Evolutionary conservation across 257 asterid species (phyloP), one percentile per base, ranked within the genome.

Genomic region (Solanum clarkiae): DNA sequence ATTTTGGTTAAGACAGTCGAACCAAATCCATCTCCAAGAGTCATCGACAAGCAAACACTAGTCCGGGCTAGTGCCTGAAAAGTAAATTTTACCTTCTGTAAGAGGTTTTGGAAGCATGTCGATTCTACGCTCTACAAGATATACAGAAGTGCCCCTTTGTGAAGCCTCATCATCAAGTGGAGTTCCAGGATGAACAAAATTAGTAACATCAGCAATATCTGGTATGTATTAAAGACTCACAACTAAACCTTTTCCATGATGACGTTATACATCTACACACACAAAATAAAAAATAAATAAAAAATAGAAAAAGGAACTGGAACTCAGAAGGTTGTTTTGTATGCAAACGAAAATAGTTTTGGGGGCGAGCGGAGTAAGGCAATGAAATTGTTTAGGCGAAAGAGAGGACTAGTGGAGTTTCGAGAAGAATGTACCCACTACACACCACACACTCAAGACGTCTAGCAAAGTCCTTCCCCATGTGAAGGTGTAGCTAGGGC

Each of bases 31-130:
- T 51, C 10, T 77, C 47, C 22, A 20, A 77, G 40, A 77, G 63
- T 10, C 15, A 77, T 77, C 51, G 63, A 9, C 45, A 51, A 77
- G 63, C 24, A 51, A 24, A 51, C 24, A 18, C 65, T 51, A 85
- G 26, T 49, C 62, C 44, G 17, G 26, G 68, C 55, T 29, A 65
- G 85, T 70, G 57, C 53, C 26, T 29, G n/a, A 55, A 79, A 60
- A n/a, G 68, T 15, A 80, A 24, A 69, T 1, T 42, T 81, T 84
- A 97, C 99, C 99, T 97, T 97, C 99, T 44, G 99, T 97, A 60
- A 97, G 92, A 84, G 99, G 99, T 88, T 97, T 95, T 4, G 99
- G 99, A 84, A 97, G 98, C 99, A 97, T 97, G 92, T 97, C 99
- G 81, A 97, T 97, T 84, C 99, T 97, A 82, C 93, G 93, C 93